Conservation (phyloP, 257 asterid genomes). For the Nicotiana paniculata region DNA sequence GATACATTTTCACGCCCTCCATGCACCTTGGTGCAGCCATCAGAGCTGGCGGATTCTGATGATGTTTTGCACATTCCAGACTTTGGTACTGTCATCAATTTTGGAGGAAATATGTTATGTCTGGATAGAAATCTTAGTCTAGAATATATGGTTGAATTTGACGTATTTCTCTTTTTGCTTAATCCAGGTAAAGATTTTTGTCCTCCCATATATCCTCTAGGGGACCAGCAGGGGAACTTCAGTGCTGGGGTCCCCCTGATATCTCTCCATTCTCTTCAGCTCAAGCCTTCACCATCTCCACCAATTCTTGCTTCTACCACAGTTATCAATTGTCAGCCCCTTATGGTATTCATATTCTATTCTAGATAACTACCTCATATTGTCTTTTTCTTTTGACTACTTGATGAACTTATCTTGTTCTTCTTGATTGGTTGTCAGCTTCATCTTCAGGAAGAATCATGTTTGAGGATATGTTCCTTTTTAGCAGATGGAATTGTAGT, state of each 20-base stretch:
- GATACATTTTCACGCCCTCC: constrained; percentile 92
- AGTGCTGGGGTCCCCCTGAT: constrained; percentile 58
- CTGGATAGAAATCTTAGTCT: constrained; percentile 11
- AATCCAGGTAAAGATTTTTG: constrained; percentile 63
- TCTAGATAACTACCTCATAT: background rate
- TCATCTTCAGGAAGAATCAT: constrained; percentile 97
- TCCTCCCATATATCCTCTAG: constrained; percentile 93
- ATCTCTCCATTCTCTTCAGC: constrained; percentile 74
- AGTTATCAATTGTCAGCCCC: constrained; percentile 79
- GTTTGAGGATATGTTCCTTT: constrained; percentile 87
- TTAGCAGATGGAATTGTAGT: constrained; percentile 86
- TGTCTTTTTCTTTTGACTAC: constrained; percentile 4
- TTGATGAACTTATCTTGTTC: background rate
- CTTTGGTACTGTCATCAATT: constrained; percentile 48
- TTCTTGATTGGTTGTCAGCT: constrained; percentile 45
- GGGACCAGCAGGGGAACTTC: constrained; percentile 59
- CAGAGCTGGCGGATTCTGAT: constrained; percentile 50
- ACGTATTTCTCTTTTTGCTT: constrained; percentile 21
- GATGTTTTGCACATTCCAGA: constrained; percentile 53
- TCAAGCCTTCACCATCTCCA: constrained; percentile 82
- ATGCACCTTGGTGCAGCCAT: constrained; percentile 90
- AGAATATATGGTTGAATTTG: constrained; percentile 12
- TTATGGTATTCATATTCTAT: constrained; percentile 44
- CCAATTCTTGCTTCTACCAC: constrained; percentile 83
- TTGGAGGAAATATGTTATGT: constrained; percentile 10